phyloP scores from a whole-genome alignment of 805 yeast species.

The Huiozyma naganishii region DNA sequence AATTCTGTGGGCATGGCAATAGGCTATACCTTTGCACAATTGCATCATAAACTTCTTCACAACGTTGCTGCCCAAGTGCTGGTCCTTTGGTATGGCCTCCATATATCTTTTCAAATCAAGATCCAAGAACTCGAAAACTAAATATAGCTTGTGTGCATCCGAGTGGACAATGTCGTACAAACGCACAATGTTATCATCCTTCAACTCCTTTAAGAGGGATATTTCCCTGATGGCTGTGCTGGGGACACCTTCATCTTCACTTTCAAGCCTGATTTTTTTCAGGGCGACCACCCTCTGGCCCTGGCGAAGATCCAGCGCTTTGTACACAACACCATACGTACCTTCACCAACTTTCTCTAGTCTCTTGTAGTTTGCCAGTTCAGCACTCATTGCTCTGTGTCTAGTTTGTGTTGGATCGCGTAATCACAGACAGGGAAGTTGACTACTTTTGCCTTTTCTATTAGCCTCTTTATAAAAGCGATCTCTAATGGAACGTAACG shows the following conservation, averaged over 20 bases:
- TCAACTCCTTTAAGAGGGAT: conserved; percentile 87
- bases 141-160: conserved; percentile 77
- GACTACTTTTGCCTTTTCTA: neutral
- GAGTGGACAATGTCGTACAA: conserved; percentile 93
- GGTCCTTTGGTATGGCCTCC: conserved; percentile 83
- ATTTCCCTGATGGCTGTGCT: conserved; percentile 96
- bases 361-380: conserved; percentile 82
- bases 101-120: conserved; percentile 87
- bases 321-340: conserved; percentile 96
- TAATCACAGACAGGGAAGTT: neutral
- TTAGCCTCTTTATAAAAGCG: neutral
- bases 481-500: too few relatives aligned
- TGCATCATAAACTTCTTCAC: conserved; percentile 93
- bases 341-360: conserved; percentile 97
- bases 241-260: conserved; percentile 93
- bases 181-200: conserved; percentile 86
- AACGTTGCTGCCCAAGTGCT: conserved; percentile 73
- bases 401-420: neutral
- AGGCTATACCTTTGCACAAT: conserved; percentile 70
- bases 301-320: conserved; percentile 76
- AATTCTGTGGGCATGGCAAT: conserved; percentile 55
- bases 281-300: conserved; percentile 81
- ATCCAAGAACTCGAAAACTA: conserved; percentile 91
- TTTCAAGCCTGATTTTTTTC: conserved; percentile 87
- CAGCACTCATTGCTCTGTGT: conserved; percentile 47